These are phyloP conservation scores for Sherardia arvensis DNA, from an alignment of 257 asterid species.

Conservation along the genomic window DNA sequence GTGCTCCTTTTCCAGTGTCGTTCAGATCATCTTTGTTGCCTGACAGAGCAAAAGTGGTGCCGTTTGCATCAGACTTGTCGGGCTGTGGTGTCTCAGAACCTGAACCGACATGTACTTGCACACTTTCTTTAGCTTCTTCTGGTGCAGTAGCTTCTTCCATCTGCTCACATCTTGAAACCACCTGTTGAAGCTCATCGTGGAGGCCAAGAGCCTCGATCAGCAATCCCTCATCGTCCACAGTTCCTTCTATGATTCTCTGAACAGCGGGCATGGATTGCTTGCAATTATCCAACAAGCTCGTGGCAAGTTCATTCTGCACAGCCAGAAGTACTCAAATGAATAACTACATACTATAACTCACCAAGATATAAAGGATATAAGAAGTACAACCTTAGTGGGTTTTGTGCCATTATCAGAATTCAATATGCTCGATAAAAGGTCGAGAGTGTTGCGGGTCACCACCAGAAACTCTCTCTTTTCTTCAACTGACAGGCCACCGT, in stretches of 20 bases:
- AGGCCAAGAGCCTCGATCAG: slow-evolving; percentile 82
- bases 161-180: slow-evolving; percentile 45
- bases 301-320: slow-evolving; percentile 67
- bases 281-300: slow-evolving; percentile 69
- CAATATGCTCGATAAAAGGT: slow-evolving; percentile 73
- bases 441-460: slow-evolving; percentile 69
- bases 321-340: neutral
- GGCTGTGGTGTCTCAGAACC: slow-evolving; percentile 20
- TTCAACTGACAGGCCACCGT: slow-evolving; percentile 43
- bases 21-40: slow-evolving; percentile 1
- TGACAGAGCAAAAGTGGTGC: slow-evolving; percentile 15
- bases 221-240: slow-evolving; percentile 69
- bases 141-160: slow-evolving; percentile 38
- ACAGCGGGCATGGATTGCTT: slow-evolving; percentile 54
- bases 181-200: slow-evolving; percentile 72
- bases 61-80: slow-evolving; percentile 18
- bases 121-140: slow-evolving; percentile 31
- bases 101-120: slow-evolving; percentile 15
- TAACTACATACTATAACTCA: neutral
- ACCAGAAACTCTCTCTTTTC: slow-evolving; percentile 64
- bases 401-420: slow-evolving; percentile 58
- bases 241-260: slow-evolving; percentile 65
- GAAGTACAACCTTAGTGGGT: slow-evolving; percentile 44
- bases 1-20: slow-evolving; percentile 20
- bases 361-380: neutral